A percentile compares a stretch with the other conserved stretches of the same genome.
Conservation (phyloP, 495 filamentous ascomycete species). For the Eremomyces bilateralis region DNA sequence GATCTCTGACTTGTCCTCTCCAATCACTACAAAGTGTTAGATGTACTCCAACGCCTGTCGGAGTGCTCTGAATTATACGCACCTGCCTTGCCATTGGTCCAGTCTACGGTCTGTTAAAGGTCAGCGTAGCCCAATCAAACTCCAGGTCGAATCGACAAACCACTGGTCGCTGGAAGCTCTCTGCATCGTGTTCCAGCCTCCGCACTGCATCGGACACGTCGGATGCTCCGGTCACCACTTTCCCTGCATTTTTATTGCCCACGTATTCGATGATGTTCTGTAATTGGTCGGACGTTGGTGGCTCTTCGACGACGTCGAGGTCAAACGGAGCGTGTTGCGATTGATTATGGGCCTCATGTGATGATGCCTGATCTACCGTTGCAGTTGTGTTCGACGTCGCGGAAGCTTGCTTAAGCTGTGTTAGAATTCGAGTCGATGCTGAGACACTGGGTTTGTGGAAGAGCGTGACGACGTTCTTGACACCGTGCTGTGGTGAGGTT, state of each 20-base stretch:
- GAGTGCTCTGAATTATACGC: constrained; percentile 5
- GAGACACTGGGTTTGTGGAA: constrained; percentile 61
- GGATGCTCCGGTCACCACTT: constrained; percentile 48
- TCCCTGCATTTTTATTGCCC: constrained; percentile 29
- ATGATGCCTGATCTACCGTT: constrained; percentile 44
- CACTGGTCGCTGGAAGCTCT: constrained; percentile 53
- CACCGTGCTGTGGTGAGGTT: constrained; percentile 18
- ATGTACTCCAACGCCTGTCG: background rate
- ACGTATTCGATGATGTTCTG: constrained; percentile 73
- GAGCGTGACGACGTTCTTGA: constrained; percentile 68
- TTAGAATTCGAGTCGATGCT: constrained; percentile 42
- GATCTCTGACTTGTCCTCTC: constrained; percentile 66
- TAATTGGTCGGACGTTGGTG: constrained; percentile 69
- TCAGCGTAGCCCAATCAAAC: no score
- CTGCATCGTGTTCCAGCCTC: constrained; percentile 32
- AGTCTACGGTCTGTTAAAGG: constrained; percentile 72
- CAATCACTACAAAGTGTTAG: constrained; percentile 26
- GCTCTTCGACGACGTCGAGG: constrained; percentile 58
- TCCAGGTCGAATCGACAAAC: constrained; percentile 26
- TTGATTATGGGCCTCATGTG: constrained; percentile 31
- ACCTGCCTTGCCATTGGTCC: constrained; percentile 68
- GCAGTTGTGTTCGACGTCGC: constrained; percentile 33
- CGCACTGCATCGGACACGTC: constrained; percentile 54
- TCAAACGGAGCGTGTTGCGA: constrained; percentile 48
- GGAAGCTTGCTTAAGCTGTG: constrained; percentile 53